Percentiles rank a stretch among this genome's conserved stretches.
These are phyloP conservation scores for Atkinsonella texensis DNA, from an alignment of 2,329 filamentous ascomycete species.

Conservation along the genomic window DNA sequence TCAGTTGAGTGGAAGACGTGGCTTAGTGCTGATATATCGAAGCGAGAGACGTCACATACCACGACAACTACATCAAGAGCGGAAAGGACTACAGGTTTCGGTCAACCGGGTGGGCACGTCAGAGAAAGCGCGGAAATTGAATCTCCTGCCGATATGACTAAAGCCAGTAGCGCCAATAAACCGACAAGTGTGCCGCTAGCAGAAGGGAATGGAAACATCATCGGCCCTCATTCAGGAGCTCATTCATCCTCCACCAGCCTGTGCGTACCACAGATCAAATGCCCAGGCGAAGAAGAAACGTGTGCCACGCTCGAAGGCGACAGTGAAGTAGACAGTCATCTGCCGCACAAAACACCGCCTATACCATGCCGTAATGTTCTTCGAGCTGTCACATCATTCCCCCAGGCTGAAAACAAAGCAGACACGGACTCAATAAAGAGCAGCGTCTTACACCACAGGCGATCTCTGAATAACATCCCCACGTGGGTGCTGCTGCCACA, in stretches of 20 bases:
- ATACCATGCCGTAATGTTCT: constrained; percentile 2
- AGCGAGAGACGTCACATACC: constrained; percentile 23
- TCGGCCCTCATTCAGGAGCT: neutral
- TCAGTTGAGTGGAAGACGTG: constrained; percentile 44
- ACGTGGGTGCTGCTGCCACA: constrained; percentile 8
- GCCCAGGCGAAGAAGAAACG: neutral
- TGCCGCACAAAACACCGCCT: neutral
- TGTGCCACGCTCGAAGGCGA: neutral
- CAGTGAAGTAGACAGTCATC: neutral
- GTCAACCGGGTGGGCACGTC: constrained; percentile 26
- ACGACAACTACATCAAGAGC: neutral
- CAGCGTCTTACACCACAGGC: constrained; percentile 11
- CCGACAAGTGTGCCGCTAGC: neutral
- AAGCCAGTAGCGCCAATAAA: neutral
- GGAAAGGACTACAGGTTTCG: neutral
- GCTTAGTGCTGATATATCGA: constrained; percentile 40
- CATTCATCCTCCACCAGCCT: neutral
- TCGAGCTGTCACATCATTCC: neutral
- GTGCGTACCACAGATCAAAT: neutral
- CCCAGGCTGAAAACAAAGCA: neutral
- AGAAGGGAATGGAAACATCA: neutral
- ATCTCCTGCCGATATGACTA: constrained; percentile 12
- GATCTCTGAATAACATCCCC: constrained; percentile 15
- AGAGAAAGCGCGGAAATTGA: constrained; percentile 40
- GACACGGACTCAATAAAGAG: neutral